Evolutionary conservation across 169 alveolate genomes (phyloP).

Genomic region (Plasmodium relictum): DNA sequence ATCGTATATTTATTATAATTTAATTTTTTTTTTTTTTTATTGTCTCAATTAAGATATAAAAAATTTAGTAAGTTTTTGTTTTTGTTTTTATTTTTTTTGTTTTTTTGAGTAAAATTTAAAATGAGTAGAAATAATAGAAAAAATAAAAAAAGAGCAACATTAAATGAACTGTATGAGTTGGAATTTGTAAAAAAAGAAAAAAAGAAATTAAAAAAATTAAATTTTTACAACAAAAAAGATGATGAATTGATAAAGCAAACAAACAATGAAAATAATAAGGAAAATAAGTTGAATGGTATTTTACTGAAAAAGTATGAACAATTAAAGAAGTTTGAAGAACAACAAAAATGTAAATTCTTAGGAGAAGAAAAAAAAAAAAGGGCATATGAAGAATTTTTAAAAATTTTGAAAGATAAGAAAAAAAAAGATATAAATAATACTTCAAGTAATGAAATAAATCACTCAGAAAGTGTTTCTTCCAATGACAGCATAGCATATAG

Average conservation of each 20-base stretch:
- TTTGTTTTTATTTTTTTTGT: background rate
- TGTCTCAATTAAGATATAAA: background rate
- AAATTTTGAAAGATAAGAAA: slow-evolving; percentile 38
- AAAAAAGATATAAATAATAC: background rate
- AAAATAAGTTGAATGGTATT: slow-evolving; percentile 14
- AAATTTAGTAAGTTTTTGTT: background rate
- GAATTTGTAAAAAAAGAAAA: slow-evolving; percentile 78
- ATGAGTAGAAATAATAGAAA: slow-evolving; percentile 2
- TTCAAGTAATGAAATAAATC: background rate
- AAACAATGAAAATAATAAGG: slow-evolving; percentile 11
- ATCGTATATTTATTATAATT: too few relatives aligned
- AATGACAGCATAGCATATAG: background rate
- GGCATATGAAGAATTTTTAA: slow-evolving; percentile 39
- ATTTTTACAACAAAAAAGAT: slow-evolving; percentile 18
- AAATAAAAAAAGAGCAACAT: slow-evolving; percentile 26
- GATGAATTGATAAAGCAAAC: background rate
- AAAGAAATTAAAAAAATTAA: slow-evolving; percentile 58
- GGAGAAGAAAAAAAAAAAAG: slow-evolving; percentile 7
- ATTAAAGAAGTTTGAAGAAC: slow-evolving; percentile 21
- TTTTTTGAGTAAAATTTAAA: background rate
- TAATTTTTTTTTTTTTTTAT: background rate
- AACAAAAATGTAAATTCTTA: background rate
- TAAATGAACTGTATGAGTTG: slow-evolving; percentile 73
- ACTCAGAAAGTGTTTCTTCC: background rate
- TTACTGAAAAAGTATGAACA: slow-evolving; percentile 15